phyloP scores from a whole-genome alignment of 192 early-diverging fungal genomes.

The Anaeromyces robustus region DNA sequence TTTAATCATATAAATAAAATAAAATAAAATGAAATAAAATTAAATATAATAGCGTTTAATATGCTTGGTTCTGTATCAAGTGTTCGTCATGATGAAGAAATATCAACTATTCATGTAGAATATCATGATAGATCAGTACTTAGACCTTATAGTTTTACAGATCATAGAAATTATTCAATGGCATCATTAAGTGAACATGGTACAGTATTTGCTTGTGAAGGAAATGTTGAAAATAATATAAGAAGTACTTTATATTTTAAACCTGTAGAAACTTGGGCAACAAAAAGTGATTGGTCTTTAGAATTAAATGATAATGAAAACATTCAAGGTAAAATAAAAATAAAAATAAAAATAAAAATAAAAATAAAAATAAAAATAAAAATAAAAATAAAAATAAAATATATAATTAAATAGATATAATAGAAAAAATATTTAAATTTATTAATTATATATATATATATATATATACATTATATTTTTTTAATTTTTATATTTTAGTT shows the following conservation, averaged over 20 bases:
- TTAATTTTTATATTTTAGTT: slow-evolving; percentile 16
- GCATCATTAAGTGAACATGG: slow-evolving; percentile 55
- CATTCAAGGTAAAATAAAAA: slow-evolving; percentile 18
- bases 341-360: no score
- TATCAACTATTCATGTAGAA: slow-evolving; percentile 68
- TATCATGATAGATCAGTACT: slow-evolving; percentile 71
- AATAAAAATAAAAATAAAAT: no score
- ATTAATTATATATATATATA: background rate
- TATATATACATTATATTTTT: background rate
- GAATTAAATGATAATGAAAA: slow-evolving; percentile 52
- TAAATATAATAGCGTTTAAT: slow-evolving; percentile 74
- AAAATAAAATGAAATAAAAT: no score
- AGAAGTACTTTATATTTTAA: slow-evolving; percentile 52
- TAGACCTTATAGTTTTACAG: slow-evolving; percentile 68
- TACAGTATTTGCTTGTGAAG: slow-evolving; percentile 50
- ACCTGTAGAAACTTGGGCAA: slow-evolving; percentile 50
- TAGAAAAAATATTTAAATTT: no score
- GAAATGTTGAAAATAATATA: slow-evolving; percentile 19
- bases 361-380: background rate
- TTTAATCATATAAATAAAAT: background rate
- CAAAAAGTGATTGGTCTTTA: slow-evolving; percentile 61
- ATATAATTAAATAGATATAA: no score
- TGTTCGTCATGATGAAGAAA: slow-evolving; percentile 43
- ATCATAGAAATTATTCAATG: slow-evolving; percentile 61
- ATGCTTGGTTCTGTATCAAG: slow-evolving; percentile 63